These are phyloP conservation scores for Camillea tinctor DNA, from an alignment of 2,329 filamentous ascomycete species.

Conservation along the genomic window DNA sequence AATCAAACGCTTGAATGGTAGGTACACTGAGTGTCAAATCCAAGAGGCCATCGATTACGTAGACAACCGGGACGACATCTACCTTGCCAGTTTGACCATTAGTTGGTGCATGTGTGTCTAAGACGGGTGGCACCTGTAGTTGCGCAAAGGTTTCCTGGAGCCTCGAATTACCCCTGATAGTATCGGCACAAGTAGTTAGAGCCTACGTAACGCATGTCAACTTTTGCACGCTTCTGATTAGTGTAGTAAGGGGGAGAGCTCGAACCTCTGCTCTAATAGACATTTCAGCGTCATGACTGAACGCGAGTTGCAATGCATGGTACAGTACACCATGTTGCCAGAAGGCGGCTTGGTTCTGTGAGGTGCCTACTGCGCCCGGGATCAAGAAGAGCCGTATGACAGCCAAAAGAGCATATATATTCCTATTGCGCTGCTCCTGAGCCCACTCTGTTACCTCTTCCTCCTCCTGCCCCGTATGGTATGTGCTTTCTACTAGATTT, in stretches of 20 bases:
- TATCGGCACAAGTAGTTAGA: slow-evolving; percentile 78
- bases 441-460: slow-evolving; percentile 71
- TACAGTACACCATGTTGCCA: slow-evolving; percentile 79
- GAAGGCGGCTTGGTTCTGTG: slow-evolving; percentile 81
- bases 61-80: slow-evolving; percentile 63
- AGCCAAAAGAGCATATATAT: slow-evolving; percentile 84
- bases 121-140: slow-evolving; percentile 68
- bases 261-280: slow-evolving; percentile 73
- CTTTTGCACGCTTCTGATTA: slow-evolving; percentile 11
- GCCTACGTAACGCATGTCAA: slow-evolving; percentile 49
- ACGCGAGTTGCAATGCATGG: slow-evolving; percentile 78
- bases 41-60: slow-evolving; percentile 90
- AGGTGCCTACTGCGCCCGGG: slow-evolving; percentile 74
- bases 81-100: slow-evolving; percentile 41
- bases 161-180: slow-evolving; percentile 76
- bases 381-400: slow-evolving; percentile 85
- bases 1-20: slow-evolving; percentile 67
- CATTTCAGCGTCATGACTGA: slow-evolving; percentile 68
- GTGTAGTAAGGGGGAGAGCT: slow-evolving; percentile 21
- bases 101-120: slow-evolving; percentile 37
- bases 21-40: slow-evolving; percentile 74
- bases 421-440: slow-evolving; percentile 78
- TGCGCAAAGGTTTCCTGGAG: slow-evolving; percentile 90
- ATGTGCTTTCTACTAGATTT: slow-evolving; percentile 62
- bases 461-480: slow-evolving; percentile 51